Evolutionary conservation across 129 eudicot genomes (phyloP).

Genomic region (Lonicera japonica): DNA sequence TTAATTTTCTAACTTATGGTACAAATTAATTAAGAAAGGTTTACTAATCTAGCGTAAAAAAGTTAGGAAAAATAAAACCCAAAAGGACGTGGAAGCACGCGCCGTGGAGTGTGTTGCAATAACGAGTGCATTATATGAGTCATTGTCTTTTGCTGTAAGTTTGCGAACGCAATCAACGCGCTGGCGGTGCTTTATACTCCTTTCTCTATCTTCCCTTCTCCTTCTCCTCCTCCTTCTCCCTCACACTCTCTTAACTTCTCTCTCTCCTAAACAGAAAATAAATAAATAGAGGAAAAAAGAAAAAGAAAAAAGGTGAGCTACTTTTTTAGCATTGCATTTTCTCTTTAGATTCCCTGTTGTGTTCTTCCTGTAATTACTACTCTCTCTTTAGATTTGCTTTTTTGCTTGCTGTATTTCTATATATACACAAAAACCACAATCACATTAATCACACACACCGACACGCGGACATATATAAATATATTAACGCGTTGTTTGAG

Average conservation of each 20-base stretch:
- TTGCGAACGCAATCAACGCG: slow-evolving; percentile 16
- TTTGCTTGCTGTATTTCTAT: slow-evolving; percentile 4
- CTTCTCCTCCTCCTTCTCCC: slow-evolving; percentile 18
- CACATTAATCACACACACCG: neutral
- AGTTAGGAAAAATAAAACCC: too few species aligned
- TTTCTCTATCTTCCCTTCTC: slow-evolving; percentile 17
- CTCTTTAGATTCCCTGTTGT: neutral
- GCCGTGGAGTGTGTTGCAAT: neutral
- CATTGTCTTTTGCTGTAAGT: neutral
- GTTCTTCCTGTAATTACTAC: neutral
- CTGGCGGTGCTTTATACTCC: slow-evolving; percentile 11
- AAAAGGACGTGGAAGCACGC: too few species aligned
- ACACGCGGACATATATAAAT: neutral
- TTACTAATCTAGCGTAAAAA: too few species aligned
- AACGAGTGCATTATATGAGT: slow-evolving; percentile 15
- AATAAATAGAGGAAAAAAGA: too few species aligned
- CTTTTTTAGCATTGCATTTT: too few species aligned
- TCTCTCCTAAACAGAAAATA: neutral
- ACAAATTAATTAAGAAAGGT: too few species aligned
- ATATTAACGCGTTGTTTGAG: neutral
- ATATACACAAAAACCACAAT: neutral
- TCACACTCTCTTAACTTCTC: neutral
- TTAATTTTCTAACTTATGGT: too few species aligned
- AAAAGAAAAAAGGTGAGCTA: too few species aligned
- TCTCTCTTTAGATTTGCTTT: slow-evolving; percentile 4